Evolutionary conservation across 768 basidiomycete genomes (phyloP), one percentile per base, ranked within the genome.

Genomic region (Mycena chlorophos): DNA sequence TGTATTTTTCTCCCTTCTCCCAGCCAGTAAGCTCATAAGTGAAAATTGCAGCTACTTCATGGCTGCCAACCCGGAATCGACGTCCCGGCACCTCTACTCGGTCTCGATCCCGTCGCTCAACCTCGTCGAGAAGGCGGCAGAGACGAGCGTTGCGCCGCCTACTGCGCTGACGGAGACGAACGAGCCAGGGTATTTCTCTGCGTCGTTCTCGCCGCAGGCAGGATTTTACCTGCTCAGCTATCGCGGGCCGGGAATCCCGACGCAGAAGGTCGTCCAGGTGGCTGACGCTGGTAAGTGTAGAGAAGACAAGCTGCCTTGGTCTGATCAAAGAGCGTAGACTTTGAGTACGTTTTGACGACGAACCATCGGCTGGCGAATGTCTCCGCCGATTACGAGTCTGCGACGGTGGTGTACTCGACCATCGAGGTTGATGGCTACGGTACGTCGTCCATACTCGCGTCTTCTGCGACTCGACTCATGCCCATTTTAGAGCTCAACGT

Each of bases 191-290:
- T 88, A 78, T 63, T 89, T 89, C 65, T 70, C 75, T 1, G 80
- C 85, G 6, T 77, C 72, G 55, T 97, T 98, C 75, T 97, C 94
- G 1, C 93, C 97, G 1, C 71, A 83, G 27, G 91, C 86, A 1
- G 90, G 88, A 2, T 97, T 88, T 70, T 97, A 95, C 69, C 71
- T 92, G 13, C 74, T 96, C 23, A 77, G 73, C 60, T 96, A 97
- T 66, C 68, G 75, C 26, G 96, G 95, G 1, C 95, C 94, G 3
- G 78, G 78, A 22, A 80, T 90, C 13, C 97, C 97, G 0, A 93
- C 88, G 87, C 94, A 97, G 71, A 87, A 81, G 65, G 78, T 98
- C 17, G 65, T 91, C 23, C 76, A 86, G 58, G 75, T 79, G 6
- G 79, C 66, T 46, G 72, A 75, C 45, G 62, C 69, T n/a, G 62